phyloP scores from a whole-genome alignment of 2,329 filamentous ascomycete genomes.

The Trichophyton simii region DNA sequence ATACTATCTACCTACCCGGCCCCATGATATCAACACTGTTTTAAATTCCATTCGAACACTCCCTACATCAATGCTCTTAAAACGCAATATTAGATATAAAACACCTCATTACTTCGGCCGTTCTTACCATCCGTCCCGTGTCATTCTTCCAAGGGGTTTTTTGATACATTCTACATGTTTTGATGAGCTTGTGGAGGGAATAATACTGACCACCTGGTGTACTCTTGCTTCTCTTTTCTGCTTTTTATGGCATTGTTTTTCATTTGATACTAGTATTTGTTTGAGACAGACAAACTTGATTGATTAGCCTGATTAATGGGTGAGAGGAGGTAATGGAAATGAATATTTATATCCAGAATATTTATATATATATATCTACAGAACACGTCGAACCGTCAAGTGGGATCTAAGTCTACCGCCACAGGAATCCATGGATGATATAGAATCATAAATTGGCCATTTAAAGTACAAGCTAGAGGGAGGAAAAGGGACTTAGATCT shows the following conservation, averaged over 20 bases:
- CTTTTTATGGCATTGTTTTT: background rate
- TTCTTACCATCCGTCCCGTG: background rate
- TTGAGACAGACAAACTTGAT: background rate
- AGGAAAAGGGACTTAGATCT: background rate
- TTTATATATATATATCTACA: background rate
- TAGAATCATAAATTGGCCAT: background rate
- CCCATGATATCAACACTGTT: background rate
- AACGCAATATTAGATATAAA: too few species aligned
- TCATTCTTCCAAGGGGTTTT: too few species aligned
- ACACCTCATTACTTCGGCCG: background rate
- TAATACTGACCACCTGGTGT: too few species aligned
- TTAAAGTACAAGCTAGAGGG: background rate
- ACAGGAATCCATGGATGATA: background rate
- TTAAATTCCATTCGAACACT: background rate
- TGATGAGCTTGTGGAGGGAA: too few species aligned
- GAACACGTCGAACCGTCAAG: background rate
- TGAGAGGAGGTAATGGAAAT: background rate
- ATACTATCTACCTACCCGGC: background rate
- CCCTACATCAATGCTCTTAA: background rate
- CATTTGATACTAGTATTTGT: background rate
- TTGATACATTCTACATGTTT: too few species aligned
- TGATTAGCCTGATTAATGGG: background rate
- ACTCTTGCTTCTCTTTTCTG: background rate
- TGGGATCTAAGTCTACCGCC: background rate
- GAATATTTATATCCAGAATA: background rate